A percentile compares a stretch with the other conserved stretches of the same genome.
These are phyloP conservation scores for Petunia secreta DNA, from an alignment of 257 asterid species.

Conservation along the genomic window DNA sequence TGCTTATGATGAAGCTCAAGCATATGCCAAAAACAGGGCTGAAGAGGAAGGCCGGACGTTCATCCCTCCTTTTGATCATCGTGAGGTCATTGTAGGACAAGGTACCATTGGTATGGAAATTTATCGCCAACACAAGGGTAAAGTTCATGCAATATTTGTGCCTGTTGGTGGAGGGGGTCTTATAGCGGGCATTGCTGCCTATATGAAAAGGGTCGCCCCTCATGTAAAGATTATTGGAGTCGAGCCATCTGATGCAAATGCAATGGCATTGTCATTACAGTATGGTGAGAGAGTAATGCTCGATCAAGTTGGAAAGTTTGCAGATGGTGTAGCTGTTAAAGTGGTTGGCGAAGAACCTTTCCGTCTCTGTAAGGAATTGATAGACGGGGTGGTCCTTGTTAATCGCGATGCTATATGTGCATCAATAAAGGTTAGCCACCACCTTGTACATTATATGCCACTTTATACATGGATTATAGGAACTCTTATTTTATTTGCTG, in stretches of 20 bases:
- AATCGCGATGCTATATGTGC: slow-evolving; percentile 93
- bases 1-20: slow-evolving; percentile 85
- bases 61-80: slow-evolving; percentile 95
- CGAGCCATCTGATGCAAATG: slow-evolving; percentile 93
- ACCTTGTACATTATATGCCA: not conserved
- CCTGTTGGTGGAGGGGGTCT: slow-evolving; percentile 99
- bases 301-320: slow-evolving; percentile 93
- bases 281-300: slow-evolving; percentile 71
- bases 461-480: slow-evolving; percentile 10
- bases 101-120: slow-evolving; percentile 98
- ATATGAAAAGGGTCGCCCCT: slow-evolving; percentile 79
- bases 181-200: slow-evolving; percentile 95
- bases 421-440: slow-evolving; percentile 75
- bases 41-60: slow-evolving; percentile 69
- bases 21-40: slow-evolving; percentile 74
- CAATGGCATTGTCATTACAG: slow-evolving; percentile 87
- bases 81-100: slow-evolving; percentile 83
- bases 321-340: slow-evolving; percentile 97
- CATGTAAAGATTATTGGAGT: slow-evolving; percentile 89
- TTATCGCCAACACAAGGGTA: slow-evolving; percentile 63
- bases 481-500: not conserved
- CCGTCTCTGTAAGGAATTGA: slow-evolving; percentile 70
- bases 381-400: slow-evolving; percentile 89
- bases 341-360: slow-evolving; percentile 91
- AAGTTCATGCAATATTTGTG: slow-evolving; percentile 84